Evolutionary conservation across 2,329 filamentous ascomycete genomes (phyloP).

Genomic region (Phialocephala sp.): DNA sequence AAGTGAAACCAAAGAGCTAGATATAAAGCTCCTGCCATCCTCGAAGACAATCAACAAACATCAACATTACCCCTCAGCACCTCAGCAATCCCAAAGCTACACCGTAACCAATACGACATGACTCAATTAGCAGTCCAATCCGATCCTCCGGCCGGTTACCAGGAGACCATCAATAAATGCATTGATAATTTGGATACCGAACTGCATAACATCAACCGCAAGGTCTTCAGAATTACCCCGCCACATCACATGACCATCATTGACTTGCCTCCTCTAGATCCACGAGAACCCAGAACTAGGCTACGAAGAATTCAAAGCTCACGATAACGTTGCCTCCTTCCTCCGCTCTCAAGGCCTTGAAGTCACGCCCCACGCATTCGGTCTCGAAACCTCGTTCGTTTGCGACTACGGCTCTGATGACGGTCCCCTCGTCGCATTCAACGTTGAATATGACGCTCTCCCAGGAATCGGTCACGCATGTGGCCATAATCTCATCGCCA

Average conservation of each 20-base stretch:
- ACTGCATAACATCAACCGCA: constrained; percentile 11
- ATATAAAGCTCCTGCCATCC: not conserved
- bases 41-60: not conserved
- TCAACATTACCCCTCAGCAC: not conserved
- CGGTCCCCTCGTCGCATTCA: constrained; percentile 49
- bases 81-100: not conserved
- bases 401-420: constrained; percentile 48
- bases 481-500: constrained; percentile 52
- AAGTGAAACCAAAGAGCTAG: not conserved
- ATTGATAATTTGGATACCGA: constrained; percentile 2
- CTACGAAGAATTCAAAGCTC: constrained; percentile 57
- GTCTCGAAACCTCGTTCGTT: constrained; percentile 57
- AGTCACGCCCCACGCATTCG: constrained; percentile 56
- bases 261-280: constrained; percentile 42
- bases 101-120: not conserved
- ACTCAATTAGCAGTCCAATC: not conserved
- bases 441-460: constrained; percentile 55
- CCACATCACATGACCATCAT: not conserved
- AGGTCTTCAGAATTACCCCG: constrained; percentile 4
- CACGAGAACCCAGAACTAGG: constrained; percentile 55
- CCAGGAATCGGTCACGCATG: constrained; percentile 50
- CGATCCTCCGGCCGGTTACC: not conserved
- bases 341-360: constrained; percentile 51
- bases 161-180: not conserved
- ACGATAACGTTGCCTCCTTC: constrained; percentile 53